These are phyloP conservation scores for Colletotrichum neosansevieriae DNA, from an alignment of 2,329 filamentous ascomycete species.

Conservation along the genomic window DNA sequence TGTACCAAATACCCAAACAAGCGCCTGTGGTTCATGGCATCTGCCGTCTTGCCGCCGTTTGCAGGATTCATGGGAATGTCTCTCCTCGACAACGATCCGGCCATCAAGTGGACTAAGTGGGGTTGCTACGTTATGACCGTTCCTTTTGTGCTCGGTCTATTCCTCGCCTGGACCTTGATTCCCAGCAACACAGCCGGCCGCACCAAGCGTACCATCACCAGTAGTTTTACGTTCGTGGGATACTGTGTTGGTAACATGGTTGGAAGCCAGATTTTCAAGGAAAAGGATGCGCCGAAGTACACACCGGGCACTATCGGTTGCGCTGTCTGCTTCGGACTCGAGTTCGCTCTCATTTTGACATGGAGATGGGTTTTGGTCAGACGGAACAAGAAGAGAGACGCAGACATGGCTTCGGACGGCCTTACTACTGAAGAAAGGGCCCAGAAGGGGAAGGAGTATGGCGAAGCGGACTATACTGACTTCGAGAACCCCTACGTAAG, in stretches of 20 bases:
- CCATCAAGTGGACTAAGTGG: slow-evolving; percentile 53
- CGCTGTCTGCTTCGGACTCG: slow-evolving; percentile 52
- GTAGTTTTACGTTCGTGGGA: slow-evolving; percentile 58
- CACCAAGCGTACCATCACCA: slow-evolving; percentile 60
- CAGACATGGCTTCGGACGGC: slow-evolving; percentile 45
- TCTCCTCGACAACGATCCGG: slow-evolving; percentile 48
- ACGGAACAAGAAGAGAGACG: slow-evolving; percentile 53
- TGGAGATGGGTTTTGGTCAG: slow-evolving; percentile 56
- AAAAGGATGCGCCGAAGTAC: slow-evolving; percentile 57
- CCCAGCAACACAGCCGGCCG: slow-evolving; percentile 60
- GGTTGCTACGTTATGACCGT: slow-evolving; percentile 53
- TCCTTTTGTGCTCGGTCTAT: slow-evolving; percentile 43
- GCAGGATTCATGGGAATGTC: slow-evolving; percentile 53
- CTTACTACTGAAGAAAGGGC: slow-evolving; percentile 51
- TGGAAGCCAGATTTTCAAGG: slow-evolving; percentile 59
- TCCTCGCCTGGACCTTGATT: slow-evolving; percentile 44
- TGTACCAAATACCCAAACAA: slow-evolving; percentile 50
- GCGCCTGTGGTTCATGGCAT: slow-evolving; percentile 54
- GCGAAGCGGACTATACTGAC: slow-evolving; percentile 53
- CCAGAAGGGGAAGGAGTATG: slow-evolving; percentile 48
- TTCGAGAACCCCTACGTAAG: slow-evolving; percentile 53
- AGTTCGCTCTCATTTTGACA: slow-evolving; percentile 51
- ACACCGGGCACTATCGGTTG: slow-evolving; percentile 56
- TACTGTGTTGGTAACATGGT: slow-evolving; percentile 63
- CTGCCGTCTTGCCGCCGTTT: slow-evolving; percentile 50